A percentile compares a stretch with the other conserved stretches of the same genome.
phyloP scores from a whole-genome alignment of 495 filamentous ascomycete species.

The Aspergillus panamensis region DNA sequence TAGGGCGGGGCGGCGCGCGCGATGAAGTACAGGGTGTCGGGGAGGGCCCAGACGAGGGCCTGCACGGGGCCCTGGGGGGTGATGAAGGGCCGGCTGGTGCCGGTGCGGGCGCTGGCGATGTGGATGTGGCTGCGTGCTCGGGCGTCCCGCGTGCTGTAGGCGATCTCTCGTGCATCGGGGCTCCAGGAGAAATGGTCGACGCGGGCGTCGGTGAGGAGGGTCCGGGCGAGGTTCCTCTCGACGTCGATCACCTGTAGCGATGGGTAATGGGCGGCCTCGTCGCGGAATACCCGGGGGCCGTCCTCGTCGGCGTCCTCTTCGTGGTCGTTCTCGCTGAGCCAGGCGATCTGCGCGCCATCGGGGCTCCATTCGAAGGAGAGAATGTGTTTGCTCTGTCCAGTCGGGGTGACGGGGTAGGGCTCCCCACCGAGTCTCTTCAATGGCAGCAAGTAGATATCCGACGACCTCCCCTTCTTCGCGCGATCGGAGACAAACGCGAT shows the following conservation, averaged over 20 bases:
- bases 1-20: constrained; percentile 1
- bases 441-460: constrained; percentile 21
- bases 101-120: background rate
- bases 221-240: background rate
- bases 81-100: constrained; percentile 1
- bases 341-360: constrained; percentile 20
- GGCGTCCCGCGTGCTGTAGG: background rate
- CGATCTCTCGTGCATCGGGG: background rate
- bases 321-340: constrained; percentile 15
- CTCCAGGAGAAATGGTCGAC: constrained; percentile 6
- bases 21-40: constrained; percentile 8
- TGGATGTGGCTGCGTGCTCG: background rate
- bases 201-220: background rate
- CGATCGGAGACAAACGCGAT: constrained; percentile 28
- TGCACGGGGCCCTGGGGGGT: background rate
- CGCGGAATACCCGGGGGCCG: background rate
- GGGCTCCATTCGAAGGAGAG: constrained; percentile 17
- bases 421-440: constrained; percentile 18
- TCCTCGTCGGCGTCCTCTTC: background rate
- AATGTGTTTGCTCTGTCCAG: constrained; percentile 9
- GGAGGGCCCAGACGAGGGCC: constrained; percentile 1
- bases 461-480: constrained; percentile 12
- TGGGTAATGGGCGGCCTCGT: background rate
- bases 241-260: background rate
- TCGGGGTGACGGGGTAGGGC: constrained; percentile 17